Percentiles rank a stretch among this genome's conserved stretches.
phyloP scores from a whole-genome alignment of 805 yeast species.

The Kuraishia hungarica region DNA sequence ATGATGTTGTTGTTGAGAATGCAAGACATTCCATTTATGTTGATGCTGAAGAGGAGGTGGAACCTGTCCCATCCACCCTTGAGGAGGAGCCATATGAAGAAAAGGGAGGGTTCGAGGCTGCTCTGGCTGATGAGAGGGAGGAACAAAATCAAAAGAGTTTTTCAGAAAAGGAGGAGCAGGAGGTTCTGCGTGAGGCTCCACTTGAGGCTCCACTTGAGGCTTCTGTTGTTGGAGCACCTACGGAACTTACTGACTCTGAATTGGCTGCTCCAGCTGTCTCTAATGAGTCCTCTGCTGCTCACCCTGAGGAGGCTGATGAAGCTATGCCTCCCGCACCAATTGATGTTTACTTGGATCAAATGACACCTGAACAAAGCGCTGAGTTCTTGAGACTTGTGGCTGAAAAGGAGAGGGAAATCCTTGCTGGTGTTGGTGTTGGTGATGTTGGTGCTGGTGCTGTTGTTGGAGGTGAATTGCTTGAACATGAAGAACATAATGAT shows the following conservation, averaged over 20 bases:
- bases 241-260: too few species aligned
- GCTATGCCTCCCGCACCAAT: too few species aligned
- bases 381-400: constrained; percentile 2
- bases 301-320: too few species aligned
- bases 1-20: neutral
- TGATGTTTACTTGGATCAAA: constrained; percentile 5
- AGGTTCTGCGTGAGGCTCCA: too few species aligned
- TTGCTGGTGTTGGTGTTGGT: neutral
- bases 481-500: neutral
- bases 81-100: constrained; percentile 10
- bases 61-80: too few species aligned
- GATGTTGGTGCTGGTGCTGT: neutral
- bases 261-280: too few species aligned
- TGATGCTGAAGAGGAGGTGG: constrained; percentile 3
- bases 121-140: constrained; percentile 12
- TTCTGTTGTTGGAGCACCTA: too few species aligned
- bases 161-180: too few species aligned
- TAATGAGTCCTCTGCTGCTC: too few species aligned
- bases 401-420: constrained; percentile 4
- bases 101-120: constrained; percentile 14
- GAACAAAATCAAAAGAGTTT: too few species aligned
- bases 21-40: neutral
- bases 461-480: neutral
- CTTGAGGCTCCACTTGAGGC: too few species aligned
- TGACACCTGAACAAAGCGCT: constrained; percentile 14